Evolutionary conservation across 768 basidiomycete genomes (phyloP).

Genomic region (Russula emetica): DNA sequence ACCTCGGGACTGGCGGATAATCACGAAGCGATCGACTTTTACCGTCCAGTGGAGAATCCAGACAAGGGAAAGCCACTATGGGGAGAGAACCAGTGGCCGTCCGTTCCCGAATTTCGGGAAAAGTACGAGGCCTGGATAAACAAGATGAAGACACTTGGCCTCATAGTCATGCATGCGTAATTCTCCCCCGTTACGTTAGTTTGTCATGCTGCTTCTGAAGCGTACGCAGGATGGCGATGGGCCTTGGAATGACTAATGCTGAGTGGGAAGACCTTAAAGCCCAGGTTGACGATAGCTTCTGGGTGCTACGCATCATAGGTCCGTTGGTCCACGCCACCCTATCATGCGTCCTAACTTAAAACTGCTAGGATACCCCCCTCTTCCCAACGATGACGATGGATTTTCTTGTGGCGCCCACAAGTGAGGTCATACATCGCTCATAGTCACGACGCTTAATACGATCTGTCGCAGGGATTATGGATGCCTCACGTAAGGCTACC

Average conservation of each 20-base stretch:
- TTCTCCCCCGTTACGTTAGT: neutral
- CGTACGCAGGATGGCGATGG: slow-evolving; percentile 65
- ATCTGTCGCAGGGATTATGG: slow-evolving; percentile 69
- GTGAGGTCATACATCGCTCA: slow-evolving; percentile 37
- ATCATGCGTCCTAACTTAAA: slow-evolving; percentile 7
- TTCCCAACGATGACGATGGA: slow-evolving; percentile 75
- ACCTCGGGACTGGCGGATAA: slow-evolving; percentile 81
- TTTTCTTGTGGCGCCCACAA: slow-evolving; percentile 90
- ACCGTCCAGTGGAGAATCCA: slow-evolving; percentile 63
- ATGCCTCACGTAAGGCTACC: slow-evolving; percentile 64
- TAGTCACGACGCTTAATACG: slow-evolving; percentile 1
- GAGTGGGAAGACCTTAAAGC: slow-evolving; percentile 66
- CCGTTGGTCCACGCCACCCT: slow-evolving; percentile 6
- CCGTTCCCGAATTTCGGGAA: slow-evolving; percentile 51
- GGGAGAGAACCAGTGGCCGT: slow-evolving; percentile 89
- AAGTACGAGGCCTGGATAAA: slow-evolving; percentile 72
- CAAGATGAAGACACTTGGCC: slow-evolving; percentile 81
- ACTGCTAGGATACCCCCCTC: slow-evolving; percentile 72
- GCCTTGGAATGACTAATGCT: slow-evolving; percentile 63
- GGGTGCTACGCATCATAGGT: slow-evolving; percentile 87
- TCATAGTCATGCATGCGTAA: slow-evolving; percentile 83
- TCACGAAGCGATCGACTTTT: slow-evolving; percentile 83
- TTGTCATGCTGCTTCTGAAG: neutral
- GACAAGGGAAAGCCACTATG: slow-evolving; percentile 68
- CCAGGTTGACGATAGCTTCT: slow-evolving; percentile 81